phyloP scores from a whole-genome alignment of 306 rosid species.

The Adenanthera pavonina region DNA sequence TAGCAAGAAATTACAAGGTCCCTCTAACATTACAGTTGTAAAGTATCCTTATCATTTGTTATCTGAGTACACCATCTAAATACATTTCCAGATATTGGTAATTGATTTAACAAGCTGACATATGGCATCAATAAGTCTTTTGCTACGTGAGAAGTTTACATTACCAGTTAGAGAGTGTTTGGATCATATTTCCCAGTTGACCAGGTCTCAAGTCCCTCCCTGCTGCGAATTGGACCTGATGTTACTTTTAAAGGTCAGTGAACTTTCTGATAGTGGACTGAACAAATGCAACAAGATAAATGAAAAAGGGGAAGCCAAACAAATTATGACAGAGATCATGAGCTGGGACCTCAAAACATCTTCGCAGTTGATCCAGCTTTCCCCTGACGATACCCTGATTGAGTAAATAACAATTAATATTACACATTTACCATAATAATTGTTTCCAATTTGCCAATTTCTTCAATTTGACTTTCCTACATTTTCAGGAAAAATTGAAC shows the following conservation, averaged over 20 bases:
- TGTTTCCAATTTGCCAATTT: slow-evolving; percentile 32
- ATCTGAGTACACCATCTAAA: slow-evolving; percentile 15
- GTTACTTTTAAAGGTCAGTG: slow-evolving; percentile 37
- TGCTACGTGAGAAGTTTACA: neutral
- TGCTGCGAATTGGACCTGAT: slow-evolving; percentile 97
- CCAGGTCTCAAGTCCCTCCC: slow-evolving; percentile 97
- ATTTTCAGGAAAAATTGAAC: neutral
- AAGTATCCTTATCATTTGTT: neutral
- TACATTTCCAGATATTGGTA: neutral
- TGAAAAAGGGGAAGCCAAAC: neutral
- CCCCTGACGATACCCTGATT: slow-evolving; percentile 92
- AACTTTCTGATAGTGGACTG: slow-evolving; percentile 3
- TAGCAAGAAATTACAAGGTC: neutral
- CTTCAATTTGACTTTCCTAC: slow-evolving; percentile 5
- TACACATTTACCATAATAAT: slow-evolving; percentile 24
- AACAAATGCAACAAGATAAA: neutral
- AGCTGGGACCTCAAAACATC: slow-evolving; percentile 88
- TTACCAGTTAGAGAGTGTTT: slow-evolving; percentile 91
- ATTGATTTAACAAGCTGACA: slow-evolving; percentile 20
- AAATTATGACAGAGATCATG: slow-evolving; percentile 10
- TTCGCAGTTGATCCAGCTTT: slow-evolving; percentile 87
- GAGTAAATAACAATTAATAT: slow-evolving; percentile 25
- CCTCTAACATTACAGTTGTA: neutral
- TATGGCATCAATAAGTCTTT: neutral
- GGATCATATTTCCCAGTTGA: slow-evolving; percentile 91